Percentiles rank a stretch among this genome's conserved stretches.
phyloP scores from a whole-genome alignment of 2,329 filamentous ascomycete species.

The Fusarium sp. region DNA sequence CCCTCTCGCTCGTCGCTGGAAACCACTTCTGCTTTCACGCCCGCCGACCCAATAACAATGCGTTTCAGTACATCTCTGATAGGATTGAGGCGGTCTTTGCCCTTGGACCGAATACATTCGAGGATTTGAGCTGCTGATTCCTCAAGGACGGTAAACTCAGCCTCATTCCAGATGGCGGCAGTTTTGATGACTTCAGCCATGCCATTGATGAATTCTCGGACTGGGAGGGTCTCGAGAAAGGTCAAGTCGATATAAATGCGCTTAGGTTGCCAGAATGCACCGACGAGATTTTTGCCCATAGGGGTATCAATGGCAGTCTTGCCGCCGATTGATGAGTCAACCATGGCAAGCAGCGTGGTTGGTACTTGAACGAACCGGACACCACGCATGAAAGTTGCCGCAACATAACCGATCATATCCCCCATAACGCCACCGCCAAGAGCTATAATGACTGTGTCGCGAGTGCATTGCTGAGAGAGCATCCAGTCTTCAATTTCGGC shows the following conservation, averaged over 20 bases:
- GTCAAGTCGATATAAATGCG: constrained; percentile 94
- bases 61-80: constrained; percentile 80
- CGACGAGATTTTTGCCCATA: constrained; percentile 94
- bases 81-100: constrained; percentile 72
- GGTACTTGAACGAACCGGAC: constrained; percentile 97
- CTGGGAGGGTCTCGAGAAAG: constrained; percentile 91
- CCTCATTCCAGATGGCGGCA: constrained; percentile 93
- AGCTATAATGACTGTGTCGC: constrained; percentile 94
- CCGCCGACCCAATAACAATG: constrained; percentile 90
- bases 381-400: constrained; percentile 98
- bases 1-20: constrained; percentile 95
- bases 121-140: constrained; percentile 83
- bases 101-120: constrained; percentile 52
- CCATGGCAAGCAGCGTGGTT: constrained; percentile 95
- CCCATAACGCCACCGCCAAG: constrained; percentile 97
- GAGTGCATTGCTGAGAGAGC: constrained; percentile 89
- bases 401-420: constrained; percentile 97
- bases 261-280: constrained; percentile 95
- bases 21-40: constrained; percentile 93
- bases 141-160: constrained; percentile 87
- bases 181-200: constrained; percentile 99
- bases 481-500: constrained; percentile 98
- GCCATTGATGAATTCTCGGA: constrained; percentile 95
- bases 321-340: constrained; percentile 97
- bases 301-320: constrained; percentile 99